These are phyloP conservation scores for Bisporella sp. DNA, from an alignment of 2,329 filamentous ascomycete genomes.

Conservation along the genomic window DNA sequence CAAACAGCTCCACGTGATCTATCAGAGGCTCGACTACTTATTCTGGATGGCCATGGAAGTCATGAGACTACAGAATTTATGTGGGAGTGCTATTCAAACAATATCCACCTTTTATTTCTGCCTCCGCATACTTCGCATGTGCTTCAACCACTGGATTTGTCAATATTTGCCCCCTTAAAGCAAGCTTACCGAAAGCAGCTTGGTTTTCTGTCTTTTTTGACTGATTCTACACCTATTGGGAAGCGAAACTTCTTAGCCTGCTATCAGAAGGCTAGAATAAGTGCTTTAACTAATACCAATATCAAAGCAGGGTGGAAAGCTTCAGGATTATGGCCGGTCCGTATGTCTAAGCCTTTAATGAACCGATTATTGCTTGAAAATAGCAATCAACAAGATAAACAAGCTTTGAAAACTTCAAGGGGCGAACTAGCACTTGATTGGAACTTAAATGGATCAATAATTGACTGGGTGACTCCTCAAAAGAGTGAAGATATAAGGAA, in stretches of 20 bases:
- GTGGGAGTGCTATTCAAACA: background rate
- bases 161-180: background rate
- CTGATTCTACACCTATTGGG: background rate
- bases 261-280: background rate
- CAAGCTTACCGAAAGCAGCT: background rate
- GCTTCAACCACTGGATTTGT: background rate
- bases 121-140: constrained; percentile 1
- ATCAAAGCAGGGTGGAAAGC: background rate
- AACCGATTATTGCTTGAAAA: background rate
- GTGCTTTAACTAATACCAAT: background rate
- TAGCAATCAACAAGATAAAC: background rate
- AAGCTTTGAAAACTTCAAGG: background rate
- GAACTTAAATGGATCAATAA: too few relatives aligned
- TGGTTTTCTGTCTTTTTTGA: background rate
- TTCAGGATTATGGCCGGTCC: background rate
- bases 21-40: constrained; percentile 1
- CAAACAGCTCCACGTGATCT: background rate
- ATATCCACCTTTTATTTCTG: background rate
- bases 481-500: background rate
- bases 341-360: background rate
- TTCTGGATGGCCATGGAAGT: constrained; percentile 4
- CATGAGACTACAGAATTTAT: constrained; percentile 2
- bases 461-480: background rate
- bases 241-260: background rate
- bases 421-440: background rate